Evolutionary conservation across 495 filamentous ascomycete species (phyloP), one percentile per base, ranked within the genome.

Genomic region (Podospora pseudocomata): DNA sequence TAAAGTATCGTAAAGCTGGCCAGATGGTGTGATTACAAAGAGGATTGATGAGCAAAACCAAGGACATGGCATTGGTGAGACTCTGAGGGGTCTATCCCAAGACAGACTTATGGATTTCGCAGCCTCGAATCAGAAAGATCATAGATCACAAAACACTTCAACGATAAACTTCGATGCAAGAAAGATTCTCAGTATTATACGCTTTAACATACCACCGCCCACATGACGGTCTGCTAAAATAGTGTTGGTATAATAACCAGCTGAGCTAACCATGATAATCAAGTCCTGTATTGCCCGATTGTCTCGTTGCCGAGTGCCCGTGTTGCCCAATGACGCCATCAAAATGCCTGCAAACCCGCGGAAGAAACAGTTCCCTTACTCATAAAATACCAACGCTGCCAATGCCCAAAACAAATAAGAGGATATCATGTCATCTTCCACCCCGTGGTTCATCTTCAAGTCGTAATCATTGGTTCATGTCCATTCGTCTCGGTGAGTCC

Each of bases 401-500:
- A 61, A 27, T 26, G 23, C 23, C 16, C 16, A 61, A 61, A 61
- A 30, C 16, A 30, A 61, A 32, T 61, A 23, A 28, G 16, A 61
- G 30, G 26, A 18, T 26, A 18, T 30, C 30, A 6, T 59, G 56
- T 59, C 56, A 20, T 59, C 19, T 11, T 18, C 19, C 19, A 70
- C 55, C 69, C 64, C 39, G 60, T n/a, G 39, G 39, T 49, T 49
- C 39, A 49, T 49, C 39, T 66, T 70, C 70, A 83, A 53, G 78
- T 82, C 60, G 83, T 86, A 60, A 90, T 84, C 87, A 90, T 90
- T 16, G 81, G 78, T 67, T 90, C 88, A 65, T 85, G 76, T 60
- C 86, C 84, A 64, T 81, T 81, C 34, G 39, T 49, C 39, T 49
- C 39, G 7, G 39, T 16, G 39, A 49, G 39, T 49, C 13, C 39